Evolutionary conservation across 345 rosid genomes (phyloP), one percentile per base, ranked within the genome.

Genomic region (Bretschneidera sinensis): DNA sequence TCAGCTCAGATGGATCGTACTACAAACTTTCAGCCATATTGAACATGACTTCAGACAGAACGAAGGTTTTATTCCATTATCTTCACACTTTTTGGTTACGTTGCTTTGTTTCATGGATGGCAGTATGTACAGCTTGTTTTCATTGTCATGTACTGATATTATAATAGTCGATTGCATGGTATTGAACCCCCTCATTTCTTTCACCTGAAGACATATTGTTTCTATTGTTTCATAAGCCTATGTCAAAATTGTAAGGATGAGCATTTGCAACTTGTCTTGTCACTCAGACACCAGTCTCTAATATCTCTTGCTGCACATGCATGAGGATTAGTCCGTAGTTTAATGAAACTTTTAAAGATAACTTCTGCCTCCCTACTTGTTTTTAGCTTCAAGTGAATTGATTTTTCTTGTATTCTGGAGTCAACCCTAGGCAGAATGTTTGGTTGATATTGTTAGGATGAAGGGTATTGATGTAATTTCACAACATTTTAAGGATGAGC

Each of bases 41-140:
- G 71, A 88, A 88, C 57, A 84, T 82, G 95, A 86, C 96, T 64
- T 88, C 92, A 14, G 95, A 90, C 69, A 83, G 97, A 80, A 94
- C 99, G 61, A 94, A 94, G 99, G 99, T 94, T 48, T 67, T 60
- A 25, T 53, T 61, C 67, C 39, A 56, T 31, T 57, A 57, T 48
- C 65, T 55, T 51, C 49, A 59, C 22, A 54, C 21, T 35, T 51
- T 22, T 16, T 55, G 28, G 18, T 59, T 17, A 24, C 19, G 61
- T 48, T 43, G 57, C 48, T 59, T 21, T 66, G 20, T 47, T 14
- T 73, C n/a, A 24, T 43, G 52, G 48, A 53, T 28, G 45, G 45
- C 45, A 28, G n/a, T 39, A 1, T 39, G 45, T 39, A 14, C 16
- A 39, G 5, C 33, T 28, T 22, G 50, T 16, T 53, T 11, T 51